Base-by-base conservation (phyloP, 805 yeast species). In the Barnettozyma sucrosica region DNA sequence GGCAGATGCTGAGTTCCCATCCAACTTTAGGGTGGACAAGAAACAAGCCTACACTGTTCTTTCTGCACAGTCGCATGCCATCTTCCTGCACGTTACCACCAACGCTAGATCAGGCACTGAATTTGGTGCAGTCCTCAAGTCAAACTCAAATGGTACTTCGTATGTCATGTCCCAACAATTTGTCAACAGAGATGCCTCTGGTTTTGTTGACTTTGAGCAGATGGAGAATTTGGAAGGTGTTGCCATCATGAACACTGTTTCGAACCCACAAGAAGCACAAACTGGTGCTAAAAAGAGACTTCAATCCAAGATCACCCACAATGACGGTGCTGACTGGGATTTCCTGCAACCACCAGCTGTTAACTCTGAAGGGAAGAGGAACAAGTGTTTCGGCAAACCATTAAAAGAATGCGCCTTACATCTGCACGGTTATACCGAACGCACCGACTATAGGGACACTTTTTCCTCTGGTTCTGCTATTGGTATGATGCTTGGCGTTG, bases 321-420 rank as follows among this genome's bases (percentile, higher is more conserved):
- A 89, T 63, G 97, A 93, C 64, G 99, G 97, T 48, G 87, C 92
- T 4, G 82, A 83, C 51, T 92, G 98, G 97, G 64, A 72, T 5
- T 80, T 70, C 50, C 56, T 93, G 18, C 60, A 64, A 1, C 92
- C 97, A 5, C 97, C 97, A 6, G 49, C 66, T 1, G 69, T 65
- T 14, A 88, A 86, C 59, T 76, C 85, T 0, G 63, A 75, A 1
- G 87, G 88, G 3, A 73, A 79, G 38, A 69, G 69, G 36, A 80
- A 75, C 47, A 51, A 54, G 2, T 89, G 96, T 61, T 56, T 58
- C 19, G 74, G 77, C 5, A 67, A 69, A 34, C 52, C 79, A 3
- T 56, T 81, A 14, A 74, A 73, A 2, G 72, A 78, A 41, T 92
- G 97, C 57, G 81, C 95, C 0, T 75, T 92, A 56, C 85, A 92